Conservation (phyloP, 2,329 filamentous ascomycete genomes). For the Arthrobotrys musiformis region DNA sequence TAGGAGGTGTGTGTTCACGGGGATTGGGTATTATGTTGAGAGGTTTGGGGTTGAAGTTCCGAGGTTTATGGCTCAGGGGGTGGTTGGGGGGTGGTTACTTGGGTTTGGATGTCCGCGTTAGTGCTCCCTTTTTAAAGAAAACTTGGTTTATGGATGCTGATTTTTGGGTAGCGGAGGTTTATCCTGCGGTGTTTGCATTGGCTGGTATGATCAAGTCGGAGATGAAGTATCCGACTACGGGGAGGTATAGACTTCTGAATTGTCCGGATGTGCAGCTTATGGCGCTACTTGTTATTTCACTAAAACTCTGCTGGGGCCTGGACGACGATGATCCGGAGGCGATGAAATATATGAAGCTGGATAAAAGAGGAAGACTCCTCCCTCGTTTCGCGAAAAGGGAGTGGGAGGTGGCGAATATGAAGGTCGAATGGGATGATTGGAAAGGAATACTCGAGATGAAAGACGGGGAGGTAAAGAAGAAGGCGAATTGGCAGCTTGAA, state of each 20-base stretch:
- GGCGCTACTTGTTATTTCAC: constrained; percentile 76
- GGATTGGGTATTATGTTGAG: constrained; percentile 72
- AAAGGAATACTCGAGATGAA: constrained; percentile 65
- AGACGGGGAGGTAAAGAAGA: constrained; percentile 56
- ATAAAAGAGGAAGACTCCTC: neutral
- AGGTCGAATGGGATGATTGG: constrained; percentile 80
- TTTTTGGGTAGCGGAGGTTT: constrained; percentile 76
- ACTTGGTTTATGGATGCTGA: too few species aligned
- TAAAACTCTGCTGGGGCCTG: constrained; percentile 83
- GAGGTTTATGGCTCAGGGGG: constrained; percentile 74
- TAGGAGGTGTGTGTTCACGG: constrained; percentile 72
- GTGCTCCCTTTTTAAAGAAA: constrained; percentile 57
- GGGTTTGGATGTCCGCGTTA: constrained; percentile 79
- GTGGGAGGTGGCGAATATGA: constrained; percentile 41
- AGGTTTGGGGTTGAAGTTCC: constrained; percentile 79
- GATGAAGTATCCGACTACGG: constrained; percentile 34
- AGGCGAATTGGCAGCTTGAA: constrained; percentile 65
- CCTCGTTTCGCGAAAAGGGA: constrained; percentile 54
- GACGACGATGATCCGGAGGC: constrained; percentile 63
- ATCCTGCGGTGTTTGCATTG: constrained; percentile 70
- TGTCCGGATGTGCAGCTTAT: constrained; percentile 81
- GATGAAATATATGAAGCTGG: constrained; percentile 56
- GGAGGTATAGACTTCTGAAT: constrained; percentile 64
- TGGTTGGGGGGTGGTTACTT: constrained; percentile 76
- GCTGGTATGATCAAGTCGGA: constrained; percentile 62